Evolutionary conservation across 768 basidiomycete species (phyloP).

Genomic region (Boletus reticuloceps): DNA sequence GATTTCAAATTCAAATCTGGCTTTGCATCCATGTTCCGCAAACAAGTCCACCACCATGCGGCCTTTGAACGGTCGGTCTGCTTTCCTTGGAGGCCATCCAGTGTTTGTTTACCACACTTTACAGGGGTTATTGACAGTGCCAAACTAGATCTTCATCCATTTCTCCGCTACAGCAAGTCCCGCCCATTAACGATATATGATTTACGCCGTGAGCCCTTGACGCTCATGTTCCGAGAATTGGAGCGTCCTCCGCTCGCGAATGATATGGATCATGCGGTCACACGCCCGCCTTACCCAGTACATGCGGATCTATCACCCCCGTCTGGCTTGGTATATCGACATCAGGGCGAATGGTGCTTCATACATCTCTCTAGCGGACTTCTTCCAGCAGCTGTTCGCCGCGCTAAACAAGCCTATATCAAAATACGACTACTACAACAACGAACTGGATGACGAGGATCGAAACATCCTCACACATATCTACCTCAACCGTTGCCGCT

Average conservation of each 20-base stretch:
- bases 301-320: conserved; percentile 56
- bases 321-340: conserved; percentile 69
- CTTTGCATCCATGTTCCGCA: conserved; percentile 30
- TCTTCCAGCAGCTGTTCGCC: conserved; percentile 45
- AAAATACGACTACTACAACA: conserved; percentile 57
- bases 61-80: conserved; percentile 18
- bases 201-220: conserved; percentile 41
- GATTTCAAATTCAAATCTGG: conserved; percentile 34
- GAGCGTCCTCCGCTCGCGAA: conserved; percentile 40
- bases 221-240: conserved; percentile 46
- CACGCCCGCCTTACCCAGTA: conserved; percentile 45
- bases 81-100: neutral
- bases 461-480: conserved; percentile 42
- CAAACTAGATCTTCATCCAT: conserved; percentile 23
- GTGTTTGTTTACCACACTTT: neutral
- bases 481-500: conserved; percentile 45
- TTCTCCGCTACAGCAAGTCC: conserved; percentile 21
- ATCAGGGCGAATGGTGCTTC: conserved; percentile 39
- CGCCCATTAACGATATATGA: conserved; percentile 47
- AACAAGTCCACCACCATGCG: conserved; percentile 12
- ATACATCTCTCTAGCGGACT: conserved; percentile 59
- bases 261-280: conserved; percentile 56
- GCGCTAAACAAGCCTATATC: conserved; percentile 46
- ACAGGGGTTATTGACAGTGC: conserved; percentile 26
- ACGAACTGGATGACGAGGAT: conserved; percentile 47